Base-by-base conservation (phyloP, 768 basidiomycete species). In the Tubosaeta brunneosetosa region DNA sequence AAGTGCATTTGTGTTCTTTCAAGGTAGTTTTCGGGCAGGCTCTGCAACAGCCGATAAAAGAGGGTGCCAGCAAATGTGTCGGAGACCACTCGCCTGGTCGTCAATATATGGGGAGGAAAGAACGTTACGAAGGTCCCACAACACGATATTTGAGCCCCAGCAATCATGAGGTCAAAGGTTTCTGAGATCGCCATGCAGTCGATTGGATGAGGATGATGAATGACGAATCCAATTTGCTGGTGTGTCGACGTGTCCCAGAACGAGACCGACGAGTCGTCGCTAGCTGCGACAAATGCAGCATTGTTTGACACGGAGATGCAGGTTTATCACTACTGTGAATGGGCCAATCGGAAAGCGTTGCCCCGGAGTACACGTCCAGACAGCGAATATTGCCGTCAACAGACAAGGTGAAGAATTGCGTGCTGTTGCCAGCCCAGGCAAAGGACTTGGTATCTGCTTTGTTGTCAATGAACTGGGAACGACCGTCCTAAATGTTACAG, bases 181-280 rank as follows among this genome's bases (percentile, higher is more conserved):
- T 11, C n/a, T 6, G 40, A 41, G 16, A 52, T 46, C 10, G 50
- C 33, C 22, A 55, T 56, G 12, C 11, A 51, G 19, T 9, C 22
- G 16, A 52, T 7, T 2, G 16, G 6, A 3, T 4, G 2, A 4
- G 41, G 11, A 29, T 56, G 54, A 17, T 25, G 26, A 16, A 57
- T 36, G 19, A 36, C 6, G 8, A 42, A 8, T 6, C 56, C 50
- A 1, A 56, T 52, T 32, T 31, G 29, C 17, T 41, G 22, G 42
- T 10, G 49, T 3, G 56, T 57, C 3, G 26, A 22, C 2, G 27
- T 51, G 19, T 58, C 55, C 50, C 50, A 57, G 29, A 58, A 47
- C 1, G 55, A 46, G 14, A 58, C 50, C 0, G 50, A 49, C 3
- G 44, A 36, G 0, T 29, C 17, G 3, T 16, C 37, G 8, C 43